phyloP scores from a whole-genome alignment of 2,329 filamentous ascomycete species.

The Lasiodiplodia sp. region DNA sequence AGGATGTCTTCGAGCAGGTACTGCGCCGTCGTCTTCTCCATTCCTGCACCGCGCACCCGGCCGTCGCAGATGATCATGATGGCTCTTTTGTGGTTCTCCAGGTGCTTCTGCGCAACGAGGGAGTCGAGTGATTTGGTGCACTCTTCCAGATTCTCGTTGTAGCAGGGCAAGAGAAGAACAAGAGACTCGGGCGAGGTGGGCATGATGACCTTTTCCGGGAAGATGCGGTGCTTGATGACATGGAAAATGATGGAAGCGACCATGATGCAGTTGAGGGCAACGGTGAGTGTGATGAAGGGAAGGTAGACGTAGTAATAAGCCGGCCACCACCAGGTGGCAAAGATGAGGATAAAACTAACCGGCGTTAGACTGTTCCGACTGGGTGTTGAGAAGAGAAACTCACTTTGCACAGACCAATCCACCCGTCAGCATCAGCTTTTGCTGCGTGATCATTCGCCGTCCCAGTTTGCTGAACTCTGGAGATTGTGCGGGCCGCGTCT shows the following conservation, averaged over 20 bases:
- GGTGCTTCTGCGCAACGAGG: conserved; percentile 53
- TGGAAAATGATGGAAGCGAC: conserved; percentile 48
- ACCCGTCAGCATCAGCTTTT: conserved; percentile 4
- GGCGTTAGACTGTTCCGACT: not conserved
- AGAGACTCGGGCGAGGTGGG: conserved; percentile 51
- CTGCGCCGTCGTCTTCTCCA: conserved; percentile 58
- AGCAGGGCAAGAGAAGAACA: conserved; percentile 58
- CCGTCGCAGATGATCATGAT: conserved; percentile 61
- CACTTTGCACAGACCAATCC: conserved; percentile 25
- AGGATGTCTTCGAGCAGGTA: conserved; percentile 57
- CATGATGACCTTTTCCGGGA: conserved; percentile 33
- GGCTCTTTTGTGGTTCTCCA: conserved; percentile 51
- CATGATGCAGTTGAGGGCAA: conserved; percentile 54
- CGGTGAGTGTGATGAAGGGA: conserved; percentile 47
- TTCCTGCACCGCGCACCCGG: conserved; percentile 55
- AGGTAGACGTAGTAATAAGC: conserved; percentile 52
- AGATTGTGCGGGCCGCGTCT: conserved; percentile 15
- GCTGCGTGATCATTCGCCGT: conserved; percentile 11
- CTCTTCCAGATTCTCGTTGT: conserved; percentile 58
- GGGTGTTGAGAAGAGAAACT: not conserved
- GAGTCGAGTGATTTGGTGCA: conserved; percentile 56
- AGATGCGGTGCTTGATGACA: conserved; percentile 42
- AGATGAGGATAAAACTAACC: conserved; percentile 31
- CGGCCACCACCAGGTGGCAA: conserved; percentile 33
- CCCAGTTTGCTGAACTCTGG: conserved; percentile 20